phyloP scores from a whole-genome alignment of 345 rosid species.

The Lepidium aucheri region DNA sequence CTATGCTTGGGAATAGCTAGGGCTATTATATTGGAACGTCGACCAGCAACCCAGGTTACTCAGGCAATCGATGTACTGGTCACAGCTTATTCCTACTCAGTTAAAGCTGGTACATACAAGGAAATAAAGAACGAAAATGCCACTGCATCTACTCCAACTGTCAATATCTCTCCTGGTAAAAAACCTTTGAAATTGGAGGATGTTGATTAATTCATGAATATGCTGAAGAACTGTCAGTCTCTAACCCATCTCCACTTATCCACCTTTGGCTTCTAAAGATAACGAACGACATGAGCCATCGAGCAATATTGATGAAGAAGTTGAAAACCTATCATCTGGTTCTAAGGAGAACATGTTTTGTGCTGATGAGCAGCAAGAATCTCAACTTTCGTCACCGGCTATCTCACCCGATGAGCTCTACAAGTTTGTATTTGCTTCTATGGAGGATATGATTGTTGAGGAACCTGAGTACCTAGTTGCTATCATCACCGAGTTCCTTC shows the following conservation, averaged over 20 bases:
- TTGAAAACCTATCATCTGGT: slow-evolving; percentile 37
- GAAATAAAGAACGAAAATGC: slow-evolving; percentile 47
- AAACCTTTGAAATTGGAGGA: slow-evolving; percentile 25
- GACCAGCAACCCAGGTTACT: slow-evolving; percentile 73
- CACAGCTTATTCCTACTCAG: slow-evolving; percentile 54
- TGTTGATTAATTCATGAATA: slow-evolving; percentile 29
- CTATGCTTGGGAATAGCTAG: slow-evolving; percentile 67
- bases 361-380: slow-evolving; percentile 59
- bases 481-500: slow-evolving; percentile 77
- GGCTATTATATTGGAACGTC: slow-evolving; percentile 72
- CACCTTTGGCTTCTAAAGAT: slow-evolving; percentile 46
- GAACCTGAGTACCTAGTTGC: slow-evolving; percentile 83
- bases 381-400: slow-evolving; percentile 65
- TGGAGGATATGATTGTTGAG: slow-evolving; percentile 79
- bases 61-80: slow-evolving; percentile 75
- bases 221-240: neutral
- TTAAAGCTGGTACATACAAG: slow-evolving; percentile 67
- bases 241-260: slow-evolving; percentile 19
- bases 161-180: slow-evolving; percentile 34
- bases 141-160: slow-evolving; percentile 29
- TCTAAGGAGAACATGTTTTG: slow-evolving; percentile 34
- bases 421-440: slow-evolving; percentile 70
- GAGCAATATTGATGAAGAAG: slow-evolving; percentile 31
- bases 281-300: slow-evolving; percentile 25
- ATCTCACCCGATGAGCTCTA: slow-evolving; percentile 95